Conservation (phyloP, 805 yeast species). For the Lipomyces orientalis region DNA sequence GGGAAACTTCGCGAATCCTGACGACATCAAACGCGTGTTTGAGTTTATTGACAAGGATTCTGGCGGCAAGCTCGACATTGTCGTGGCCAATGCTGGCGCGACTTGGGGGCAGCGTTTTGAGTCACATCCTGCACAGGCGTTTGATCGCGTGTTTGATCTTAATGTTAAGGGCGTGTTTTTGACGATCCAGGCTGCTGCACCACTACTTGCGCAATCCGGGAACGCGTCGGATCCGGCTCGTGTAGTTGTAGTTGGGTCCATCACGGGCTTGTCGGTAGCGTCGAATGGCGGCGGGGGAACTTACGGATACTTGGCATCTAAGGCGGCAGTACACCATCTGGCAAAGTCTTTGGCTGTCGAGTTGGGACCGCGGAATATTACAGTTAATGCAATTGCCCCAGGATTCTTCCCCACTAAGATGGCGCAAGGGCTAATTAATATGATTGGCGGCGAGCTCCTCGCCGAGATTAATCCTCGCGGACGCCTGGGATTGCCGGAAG, state of each 20-base stretch:
- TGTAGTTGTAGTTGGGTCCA: slow-evolving; percentile 68
- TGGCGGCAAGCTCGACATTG: slow-evolving; percentile 59
- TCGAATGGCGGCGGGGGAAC: slow-evolving; percentile 57
- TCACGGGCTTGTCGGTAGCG: slow-evolving; percentile 54
- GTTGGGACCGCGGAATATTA: slow-evolving; percentile 69
- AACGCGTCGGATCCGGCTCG: slow-evolving; percentile 64
- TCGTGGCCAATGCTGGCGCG: slow-evolving; percentile 81
- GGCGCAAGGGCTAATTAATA: slow-evolving; percentile 67
- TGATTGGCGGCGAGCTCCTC: slow-evolving; percentile 58
- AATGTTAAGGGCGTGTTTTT: slow-evolving; percentile 73
- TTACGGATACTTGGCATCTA: slow-evolving; percentile 74
- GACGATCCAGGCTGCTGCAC: slow-evolving; percentile 66
- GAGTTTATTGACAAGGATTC: slow-evolving; percentile 48
- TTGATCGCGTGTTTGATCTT: slow-evolving; percentile 66
- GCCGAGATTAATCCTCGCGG: slow-evolving; percentile 60
- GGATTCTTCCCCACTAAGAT: slow-evolving; percentile 79
- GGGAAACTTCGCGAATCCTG: slow-evolving; percentile 56
- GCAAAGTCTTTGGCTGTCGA: slow-evolving; percentile 67
- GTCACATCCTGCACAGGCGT: slow-evolving; percentile 63
- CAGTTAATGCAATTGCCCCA: slow-evolving; percentile 74
- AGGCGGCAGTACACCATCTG: slow-evolving; percentile 75
- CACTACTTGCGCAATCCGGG: slow-evolving; percentile 61
- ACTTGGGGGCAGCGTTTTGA: slow-evolving; percentile 77
- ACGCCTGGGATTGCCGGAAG: slow-evolving; percentile 67
- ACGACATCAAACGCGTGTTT: slow-evolving; percentile 55